Evolutionary conservation across 164 flowering plant genomes (phyloP).

Genomic region (Dillenia turbinata): DNA sequence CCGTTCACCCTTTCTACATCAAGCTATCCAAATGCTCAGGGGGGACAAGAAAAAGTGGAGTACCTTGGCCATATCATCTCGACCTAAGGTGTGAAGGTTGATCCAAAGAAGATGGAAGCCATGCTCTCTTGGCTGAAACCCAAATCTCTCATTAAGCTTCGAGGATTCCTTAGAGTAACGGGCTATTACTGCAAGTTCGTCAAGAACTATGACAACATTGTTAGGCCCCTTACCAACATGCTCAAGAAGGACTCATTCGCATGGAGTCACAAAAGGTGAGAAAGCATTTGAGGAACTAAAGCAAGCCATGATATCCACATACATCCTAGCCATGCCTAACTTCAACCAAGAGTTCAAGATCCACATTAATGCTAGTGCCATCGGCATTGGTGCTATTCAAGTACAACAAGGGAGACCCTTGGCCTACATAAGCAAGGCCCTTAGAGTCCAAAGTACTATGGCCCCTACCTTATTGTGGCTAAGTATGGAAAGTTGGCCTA

Average conservation of each 20-base stretch:
- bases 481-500: no score
- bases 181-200: background rate
- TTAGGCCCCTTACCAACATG: background rate
- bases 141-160: background rate
- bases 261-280: background rate
- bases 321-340: no score
- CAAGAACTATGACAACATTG: background rate
- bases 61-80: background rate
- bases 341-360: background rate
- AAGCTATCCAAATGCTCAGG: background rate
- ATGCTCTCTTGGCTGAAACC: background rate
- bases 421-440: no score
- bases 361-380: no score
- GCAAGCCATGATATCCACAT: no score
- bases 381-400: no score
- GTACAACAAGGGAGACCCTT: no score
- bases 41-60: background rate
- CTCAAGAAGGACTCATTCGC: background rate
- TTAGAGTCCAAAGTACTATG: no score
- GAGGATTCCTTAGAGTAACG: background rate
- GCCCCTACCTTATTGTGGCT: no score
- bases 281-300: background rate
- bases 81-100: background rate
- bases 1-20: background rate
- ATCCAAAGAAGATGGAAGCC: background rate